Conservation (phyloP, 2,329 filamentous ascomycete species). For the Paraphoma chrysanthemicola region DNA sequence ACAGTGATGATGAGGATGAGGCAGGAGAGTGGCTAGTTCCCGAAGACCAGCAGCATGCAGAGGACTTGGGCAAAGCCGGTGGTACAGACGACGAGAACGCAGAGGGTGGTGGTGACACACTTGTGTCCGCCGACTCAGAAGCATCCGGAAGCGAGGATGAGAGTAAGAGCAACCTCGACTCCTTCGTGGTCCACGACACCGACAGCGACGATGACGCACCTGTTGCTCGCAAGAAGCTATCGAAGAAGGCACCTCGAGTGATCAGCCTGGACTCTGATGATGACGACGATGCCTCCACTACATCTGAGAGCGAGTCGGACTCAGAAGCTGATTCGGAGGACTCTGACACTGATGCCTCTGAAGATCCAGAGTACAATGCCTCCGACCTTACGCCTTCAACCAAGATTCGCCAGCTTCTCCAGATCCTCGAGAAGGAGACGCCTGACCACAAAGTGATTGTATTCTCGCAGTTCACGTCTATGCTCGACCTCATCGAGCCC, state of each 20-base stretch:
- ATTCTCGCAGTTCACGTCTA: conserved; percentile 97
- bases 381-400: conserved; percentile 72
- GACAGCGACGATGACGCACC: conserved; percentile 49
- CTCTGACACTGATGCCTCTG: conserved; percentile 51
- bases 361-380: conserved; percentile 48
- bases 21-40: conserved; percentile 83
- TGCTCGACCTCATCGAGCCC: conserved; percentile 95
- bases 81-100: conserved; percentile 87
- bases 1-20: conserved; percentile 71
- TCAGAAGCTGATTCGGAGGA: conserved; percentile 48
- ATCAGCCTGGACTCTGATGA: conserved; percentile 62
- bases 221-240: conserved; percentile 30
- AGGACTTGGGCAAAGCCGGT: conserved; percentile 77
- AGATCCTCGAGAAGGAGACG: conserved; percentile 80
- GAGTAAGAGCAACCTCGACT: conserved; percentile 45
- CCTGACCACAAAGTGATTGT: conserved; percentile 94
- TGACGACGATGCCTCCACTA: conserved; percentile 40
- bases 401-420: conserved; percentile 86
- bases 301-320: conserved; percentile 49
- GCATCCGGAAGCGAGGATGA: conserved; percentile 66
- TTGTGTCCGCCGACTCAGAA: conserved; percentile 75
- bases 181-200: conserved; percentile 46
- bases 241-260: conserved; percentile 54
- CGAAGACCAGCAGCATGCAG: conserved; percentile 66
- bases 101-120: conserved; percentile 82